Base-by-base conservation (phyloP, 2,329 filamentous ascomycete genomes). In the Westerdykella ornata region DNA sequence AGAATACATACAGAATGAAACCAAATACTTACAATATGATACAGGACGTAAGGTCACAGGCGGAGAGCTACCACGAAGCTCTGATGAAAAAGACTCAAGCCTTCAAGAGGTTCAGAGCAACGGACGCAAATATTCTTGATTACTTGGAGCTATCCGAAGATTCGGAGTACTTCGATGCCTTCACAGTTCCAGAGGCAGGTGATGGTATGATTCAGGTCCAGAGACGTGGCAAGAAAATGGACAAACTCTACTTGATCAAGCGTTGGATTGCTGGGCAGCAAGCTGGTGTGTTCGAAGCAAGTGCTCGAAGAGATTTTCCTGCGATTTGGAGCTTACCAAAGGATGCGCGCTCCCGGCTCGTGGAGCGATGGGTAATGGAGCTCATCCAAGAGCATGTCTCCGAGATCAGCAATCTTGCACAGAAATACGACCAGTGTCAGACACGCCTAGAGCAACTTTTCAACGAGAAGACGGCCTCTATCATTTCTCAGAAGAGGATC, bases 101-200 rank as follows among this genome's bases (percentile, higher is more conserved):
- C 4, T 26, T 33, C 3, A 28, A 37, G 13, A 35, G 16, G 1
- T 13, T 54, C 11, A 42, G 14, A 6, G 30, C n/a, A 50, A 5
- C 38, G 47, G 5, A 51, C 59, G 0, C 38, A n/a, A n/a, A n/a
- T n/a, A n/a, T 74, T 0, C 47, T 77, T n/a, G 68, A 71, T 3
- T 68, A 67, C 46, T 54, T 76, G 1, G 73, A 78, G 46, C 82
- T 84, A 46, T 72, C 68, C 0, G 68, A 74, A 1, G 72, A 77
- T 11, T 55, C 66, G 0, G 57, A 65, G 0, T 83, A 76, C 45
- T 78, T 73, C 52, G 68, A 76, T 2, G 78, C 81, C 0, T 76
- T 88, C 6, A 57, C 55, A 1, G 46, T 81, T 0, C 78, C 80
- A 0, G 46, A 65, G 0, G 46, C 57, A 0, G 48, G 67, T 0